phyloP scores from a whole-genome alignment of 345 rosid genomes.

The Arabis alpina region DNA sequence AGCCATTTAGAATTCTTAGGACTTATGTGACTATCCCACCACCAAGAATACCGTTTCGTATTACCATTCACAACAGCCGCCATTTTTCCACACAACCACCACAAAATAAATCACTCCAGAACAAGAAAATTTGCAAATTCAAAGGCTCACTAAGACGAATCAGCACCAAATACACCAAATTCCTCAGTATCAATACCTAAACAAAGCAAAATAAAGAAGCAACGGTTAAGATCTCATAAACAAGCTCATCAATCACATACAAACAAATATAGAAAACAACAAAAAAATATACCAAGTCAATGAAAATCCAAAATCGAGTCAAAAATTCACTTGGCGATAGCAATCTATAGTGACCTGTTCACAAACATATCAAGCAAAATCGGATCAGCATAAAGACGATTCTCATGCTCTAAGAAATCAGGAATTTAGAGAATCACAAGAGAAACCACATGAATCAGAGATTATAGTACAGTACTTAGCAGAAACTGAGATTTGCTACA shows the following conservation, averaged over 20 bases:
- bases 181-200: constrained; percentile 16
- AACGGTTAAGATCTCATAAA: constrained; percentile 22
- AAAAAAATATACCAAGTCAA: constrained; percentile 50
- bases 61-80: constrained; percentile 48
- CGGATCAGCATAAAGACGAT: constrained; percentile 11
- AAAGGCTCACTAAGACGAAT: background rate
- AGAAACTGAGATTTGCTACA: constrained; percentile 9
- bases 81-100: constrained; percentile 52
- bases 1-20: constrained; percentile 99
- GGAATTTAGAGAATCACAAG: constrained; percentile 13
- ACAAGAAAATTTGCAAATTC: constrained; percentile 14
- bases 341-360: constrained; percentile 28
- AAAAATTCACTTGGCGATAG: background rate
- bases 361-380: constrained; percentile 23
- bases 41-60: constrained; percentile 88
- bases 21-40: constrained; percentile 99
- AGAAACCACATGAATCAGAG: background rate
- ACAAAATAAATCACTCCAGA: constrained; percentile 17
- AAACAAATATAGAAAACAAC: constrained; percentile 13
- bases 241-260: constrained; percentile 29
- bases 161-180: constrained; percentile 16
- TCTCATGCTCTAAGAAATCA: constrained; percentile 6
- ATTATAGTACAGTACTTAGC: background rate
- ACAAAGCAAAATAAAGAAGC: constrained; percentile 1
- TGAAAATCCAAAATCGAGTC: constrained; percentile 28